phyloP scores from a whole-genome alignment of 169 alveolate species.

The Miamiensis avidus region DNA sequence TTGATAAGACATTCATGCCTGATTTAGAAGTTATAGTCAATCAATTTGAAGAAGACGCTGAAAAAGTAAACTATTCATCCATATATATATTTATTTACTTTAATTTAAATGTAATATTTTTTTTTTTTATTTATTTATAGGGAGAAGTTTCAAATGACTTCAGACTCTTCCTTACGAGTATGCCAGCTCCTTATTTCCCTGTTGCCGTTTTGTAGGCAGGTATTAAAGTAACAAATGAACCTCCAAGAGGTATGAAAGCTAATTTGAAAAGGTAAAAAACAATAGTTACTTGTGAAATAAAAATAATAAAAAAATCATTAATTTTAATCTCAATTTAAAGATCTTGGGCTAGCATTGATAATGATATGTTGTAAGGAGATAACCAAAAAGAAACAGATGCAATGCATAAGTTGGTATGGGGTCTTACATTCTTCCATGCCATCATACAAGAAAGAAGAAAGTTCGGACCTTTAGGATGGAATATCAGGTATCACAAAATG shows the following conservation, averaged over 20 bases:
- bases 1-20: conserved; percentile 88
- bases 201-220: conserved; percentile 84
- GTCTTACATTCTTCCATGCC: conserved; percentile 92
- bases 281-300: too few species aligned
- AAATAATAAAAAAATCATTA: too few species aligned
- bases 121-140: not conserved
- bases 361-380: conserved; percentile 76
- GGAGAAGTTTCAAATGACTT: conserved; percentile 42
- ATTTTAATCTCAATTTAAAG: conserved; percentile 45
- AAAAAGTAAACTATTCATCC: not conserved
- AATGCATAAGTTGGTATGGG: conserved; percentile 88
- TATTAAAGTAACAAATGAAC: conserved; percentile 88
- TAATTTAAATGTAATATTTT: too few species aligned
- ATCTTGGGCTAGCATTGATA: conserved; percentile 72
- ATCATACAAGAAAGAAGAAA: conserved; percentile 89
- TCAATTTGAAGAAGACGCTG: conserved; percentile 5
- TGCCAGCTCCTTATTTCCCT: conserved; percentile 91
- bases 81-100: too few species aligned
- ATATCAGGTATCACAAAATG: conserved; percentile 57
- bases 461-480: conserved; percentile 96
- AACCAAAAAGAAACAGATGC: conserved; percentile 70
- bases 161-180: conserved; percentile 86
- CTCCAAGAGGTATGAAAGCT: conserved; percentile 86
- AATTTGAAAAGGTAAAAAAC: conserved; percentile 57
- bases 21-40: conserved; percentile 78